Base-by-base conservation (phyloP, 139 green algal genomes). In the Trebouxia sp. region DNA sequence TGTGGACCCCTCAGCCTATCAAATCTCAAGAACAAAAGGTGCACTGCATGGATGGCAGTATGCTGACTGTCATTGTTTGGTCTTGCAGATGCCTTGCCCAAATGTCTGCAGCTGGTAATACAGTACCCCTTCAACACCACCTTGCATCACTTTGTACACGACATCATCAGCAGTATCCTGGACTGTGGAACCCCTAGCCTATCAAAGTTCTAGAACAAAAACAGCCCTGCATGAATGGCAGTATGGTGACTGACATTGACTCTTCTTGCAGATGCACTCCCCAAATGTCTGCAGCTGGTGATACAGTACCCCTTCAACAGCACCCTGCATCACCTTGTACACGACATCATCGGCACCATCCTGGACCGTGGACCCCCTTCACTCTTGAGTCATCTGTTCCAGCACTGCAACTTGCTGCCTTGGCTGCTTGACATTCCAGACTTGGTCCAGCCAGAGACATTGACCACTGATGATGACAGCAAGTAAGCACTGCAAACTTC, bases 111-210 rank as follows among this genome's bases (percentile, higher is more conserved):
- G 41, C 89, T 98, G 30, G 94, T 98, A 51, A 75, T 86, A 58
- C 48, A 65, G 22, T 94, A 92, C 83, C 94, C 94, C 41, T 97
- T 97, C 91, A 96, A 98, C 87, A 96, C 96, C 85, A 83, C 93
- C 53, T 84, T 98, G 80, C 94, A 98, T 80, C 89, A 92, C 76
- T 85, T 90, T 45, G 55, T 58, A 6, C 65, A 58, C 50, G 20
- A 28, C 50, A n/a, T n/a, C n/a, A n/a, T 5, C 22, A 9, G 50
- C 50, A 3, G 50, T 28, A 3, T 28, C 4, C 50, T 58, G 50
- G 50, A 58, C 50, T 22, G n/a, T 10, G 50, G 5, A 17, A 58
- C 50, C 26, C 3, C 48, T 26, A 15, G 48, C 48, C 12, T 56
- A 56, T 56, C 48, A 56, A 56, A 12, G 12, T 56, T n/a, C n/a